Base-by-base conservation (phyloP, 139 green algal genomes). In the Zygnema cylindricum region DNA sequence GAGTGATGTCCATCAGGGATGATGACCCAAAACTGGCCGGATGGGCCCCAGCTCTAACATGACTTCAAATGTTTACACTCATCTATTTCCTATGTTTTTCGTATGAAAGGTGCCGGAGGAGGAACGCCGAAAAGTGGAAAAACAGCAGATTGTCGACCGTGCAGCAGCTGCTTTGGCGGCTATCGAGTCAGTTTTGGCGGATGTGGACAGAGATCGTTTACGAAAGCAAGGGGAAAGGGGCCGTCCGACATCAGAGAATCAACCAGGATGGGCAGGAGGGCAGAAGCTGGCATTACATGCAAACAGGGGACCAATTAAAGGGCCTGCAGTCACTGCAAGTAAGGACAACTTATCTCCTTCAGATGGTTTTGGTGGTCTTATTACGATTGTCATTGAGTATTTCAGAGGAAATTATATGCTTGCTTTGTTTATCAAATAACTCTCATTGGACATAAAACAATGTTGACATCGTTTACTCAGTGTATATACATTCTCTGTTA, bases 111-210 rank as follows among this genome's bases (percentile, higher is more conserved):
- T 89, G 23, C 39, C 85, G 11, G 40, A 41, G 0, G 69, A 89
- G 36, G 85, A 86, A 40, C 35, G 85, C 2, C 36, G 43, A 32
- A 69, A 42, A 55, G 85, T 85, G 1, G 85, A 89, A 77, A 1
- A 40, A 41, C 39, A 84, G 22, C 7, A 30, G 0, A 54, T 91
- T 0, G 35, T 91, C 0, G 86, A 91, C 77, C 33, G 86, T 38
- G 86, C 86, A 0, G 81, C 86, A 0, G 86, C 86, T 1, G 86
- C 86, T 1, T 43, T 91, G 3, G 86, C 86, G 3, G 86, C 86
- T 32, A 77, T 77, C 11, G 35, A 89, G 22, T 43, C 86, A 21
- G 40, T 89, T 0, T 77, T 91, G 39, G 57, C 55, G 23, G 86
- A 91, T 63, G 79, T 30, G 33, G 85, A 73, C 23, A 89, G 43